phyloP scores from a whole-genome alignment of 768 basidiomycete species.

The Lanmaoa pseudosensibilis region DNA sequence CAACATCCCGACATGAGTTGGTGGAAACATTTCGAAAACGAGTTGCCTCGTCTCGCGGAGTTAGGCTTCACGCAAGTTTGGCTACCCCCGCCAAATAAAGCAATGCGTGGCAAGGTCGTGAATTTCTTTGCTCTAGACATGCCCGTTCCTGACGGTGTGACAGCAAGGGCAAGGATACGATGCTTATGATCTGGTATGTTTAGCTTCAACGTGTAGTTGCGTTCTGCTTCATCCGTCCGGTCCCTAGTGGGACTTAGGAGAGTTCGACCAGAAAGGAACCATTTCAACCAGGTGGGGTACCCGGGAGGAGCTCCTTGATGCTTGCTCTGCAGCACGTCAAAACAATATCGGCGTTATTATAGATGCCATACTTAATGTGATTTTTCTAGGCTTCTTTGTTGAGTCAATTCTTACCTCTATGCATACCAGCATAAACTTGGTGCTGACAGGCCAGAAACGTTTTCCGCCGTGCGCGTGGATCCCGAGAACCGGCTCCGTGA shows the following conservation, averaged over 20 bases:
- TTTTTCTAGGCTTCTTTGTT: constrained; percentile 11
- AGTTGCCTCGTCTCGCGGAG: constrained; percentile 60
- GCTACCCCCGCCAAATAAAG: constrained; percentile 85
- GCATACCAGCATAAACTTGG: constrained; percentile 73
- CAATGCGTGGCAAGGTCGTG: constrained; percentile 51
- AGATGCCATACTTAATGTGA: constrained; percentile 88
- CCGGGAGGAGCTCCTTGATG: constrained; percentile 71
- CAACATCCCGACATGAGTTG: constrained; percentile 60
- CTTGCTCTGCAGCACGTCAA: constrained; percentile 64
- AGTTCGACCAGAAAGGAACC: constrained; percentile 76
- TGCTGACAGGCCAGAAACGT: constrained; percentile 71
- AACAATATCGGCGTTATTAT: constrained; percentile 75
- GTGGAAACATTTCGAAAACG: constrained; percentile 75
- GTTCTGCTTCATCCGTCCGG: not conserved
- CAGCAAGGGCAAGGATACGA: constrained; percentile 80
- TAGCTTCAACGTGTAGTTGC: too few species aligned
- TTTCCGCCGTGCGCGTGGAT: constrained; percentile 70
- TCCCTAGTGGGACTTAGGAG: constrained; percentile 80
- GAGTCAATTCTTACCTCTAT: constrained; percentile 7
- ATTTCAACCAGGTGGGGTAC: constrained; percentile 84
- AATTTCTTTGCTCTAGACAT: not conserved
- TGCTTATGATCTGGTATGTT: constrained; percentile 76
- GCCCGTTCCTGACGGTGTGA: constrained; percentile 4
- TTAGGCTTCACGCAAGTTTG: constrained; percentile 80
- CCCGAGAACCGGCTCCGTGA: constrained; percentile 63